Percentiles rank a stretch among this genome's conserved stretches.
These are phyloP conservation scores for Lactarius hengduanensis DNA, from an alignment of 768 basidiomycete genomes.

Conservation along the genomic window DNA sequence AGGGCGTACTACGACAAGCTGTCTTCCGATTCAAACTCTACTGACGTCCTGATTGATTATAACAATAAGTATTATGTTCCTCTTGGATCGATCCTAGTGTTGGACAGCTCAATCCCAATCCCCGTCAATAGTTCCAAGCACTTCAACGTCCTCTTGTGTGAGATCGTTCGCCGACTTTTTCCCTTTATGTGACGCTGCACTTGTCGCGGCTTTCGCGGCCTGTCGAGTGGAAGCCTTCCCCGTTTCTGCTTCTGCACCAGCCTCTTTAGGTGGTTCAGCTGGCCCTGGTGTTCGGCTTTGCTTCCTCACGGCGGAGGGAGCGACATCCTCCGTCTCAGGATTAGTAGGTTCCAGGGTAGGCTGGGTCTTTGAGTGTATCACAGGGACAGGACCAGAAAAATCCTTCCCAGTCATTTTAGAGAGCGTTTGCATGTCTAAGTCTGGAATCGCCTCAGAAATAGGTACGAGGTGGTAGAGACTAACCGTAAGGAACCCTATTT, in stretches of 20 bases:
- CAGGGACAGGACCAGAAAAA: constrained; percentile 77
- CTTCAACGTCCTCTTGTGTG: constrained; percentile 33
- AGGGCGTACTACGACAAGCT: background rate
- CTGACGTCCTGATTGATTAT: constrained; percentile 1
- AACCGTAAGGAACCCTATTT: constrained; percentile 74
- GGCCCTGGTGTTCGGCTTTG: constrained; percentile 25
- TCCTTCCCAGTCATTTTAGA: constrained; percentile 83
- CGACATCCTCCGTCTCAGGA: background rate
- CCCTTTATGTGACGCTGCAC: constrained; percentile 10
- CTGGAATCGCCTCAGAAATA: background rate
- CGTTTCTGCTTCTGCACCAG: constrained; percentile 4
- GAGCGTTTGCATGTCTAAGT: constrained; percentile 65
- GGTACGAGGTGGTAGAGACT: constrained; percentile 31
- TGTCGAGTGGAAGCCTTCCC: constrained; percentile 14
- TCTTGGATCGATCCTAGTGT: background rate
- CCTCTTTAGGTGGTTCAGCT: constrained; percentile 12
- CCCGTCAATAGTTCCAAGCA: constrained; percentile 36
- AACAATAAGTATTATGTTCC: background rate
- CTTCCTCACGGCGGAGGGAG: constrained; percentile 9
- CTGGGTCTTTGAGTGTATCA: constrained; percentile 49
- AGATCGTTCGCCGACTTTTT: constrained; percentile 21
- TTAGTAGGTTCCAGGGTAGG: constrained; percentile 37
- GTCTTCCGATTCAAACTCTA: background rate
- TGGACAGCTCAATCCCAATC: constrained; percentile 23
- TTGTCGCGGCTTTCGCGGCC: constrained; percentile 10